Percentiles rank a stretch among this genome's conserved stretches.
Evolutionary conservation across 225 moss, liverwort and hornwort genomes (phyloP).

Genomic region (Polytrichum formosum): DNA sequence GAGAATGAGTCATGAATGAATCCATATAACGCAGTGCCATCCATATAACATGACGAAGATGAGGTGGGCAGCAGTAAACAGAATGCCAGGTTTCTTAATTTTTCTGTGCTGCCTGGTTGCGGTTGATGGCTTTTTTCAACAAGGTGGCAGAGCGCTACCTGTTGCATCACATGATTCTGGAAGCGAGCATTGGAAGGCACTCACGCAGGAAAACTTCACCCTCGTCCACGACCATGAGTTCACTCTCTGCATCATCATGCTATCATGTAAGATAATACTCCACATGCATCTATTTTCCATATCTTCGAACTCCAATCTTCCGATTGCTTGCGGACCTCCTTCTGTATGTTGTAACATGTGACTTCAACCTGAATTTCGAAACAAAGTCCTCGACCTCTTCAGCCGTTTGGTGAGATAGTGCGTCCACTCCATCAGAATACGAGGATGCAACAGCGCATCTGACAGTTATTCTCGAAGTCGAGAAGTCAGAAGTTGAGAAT

Average conservation of each 20-base stretch:
- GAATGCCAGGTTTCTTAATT: no score
- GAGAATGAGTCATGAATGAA: no score
- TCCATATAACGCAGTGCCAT: no score
- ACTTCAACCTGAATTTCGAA: neutral
- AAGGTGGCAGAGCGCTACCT: no score
- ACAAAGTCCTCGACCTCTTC: neutral
- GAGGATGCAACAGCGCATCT: neutral
- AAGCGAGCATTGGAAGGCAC: slow-evolving; percentile 10
- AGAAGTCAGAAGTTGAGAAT: no score
- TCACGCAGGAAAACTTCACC: slow-evolving; percentile 16
- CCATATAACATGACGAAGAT: no score
- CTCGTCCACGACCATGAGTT: slow-evolving; percentile 2
- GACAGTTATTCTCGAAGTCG: neutral
- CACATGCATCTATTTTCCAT: neutral
- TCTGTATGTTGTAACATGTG: neutral
- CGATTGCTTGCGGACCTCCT: neutral
- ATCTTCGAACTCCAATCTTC: neutral
- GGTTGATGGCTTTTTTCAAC: no score
- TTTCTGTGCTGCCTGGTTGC: no score
- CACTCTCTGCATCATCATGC: slow-evolving; percentile 15
- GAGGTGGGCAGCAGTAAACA: no score
- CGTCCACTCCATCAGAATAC: neutral
- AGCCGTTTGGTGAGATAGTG: neutral
- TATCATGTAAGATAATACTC: slow-evolving; percentile 8
- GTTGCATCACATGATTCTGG: no score